Evolutionary conservation across 306 rosid species (phyloP).

Genomic region (Cercis canadensis): DNA sequence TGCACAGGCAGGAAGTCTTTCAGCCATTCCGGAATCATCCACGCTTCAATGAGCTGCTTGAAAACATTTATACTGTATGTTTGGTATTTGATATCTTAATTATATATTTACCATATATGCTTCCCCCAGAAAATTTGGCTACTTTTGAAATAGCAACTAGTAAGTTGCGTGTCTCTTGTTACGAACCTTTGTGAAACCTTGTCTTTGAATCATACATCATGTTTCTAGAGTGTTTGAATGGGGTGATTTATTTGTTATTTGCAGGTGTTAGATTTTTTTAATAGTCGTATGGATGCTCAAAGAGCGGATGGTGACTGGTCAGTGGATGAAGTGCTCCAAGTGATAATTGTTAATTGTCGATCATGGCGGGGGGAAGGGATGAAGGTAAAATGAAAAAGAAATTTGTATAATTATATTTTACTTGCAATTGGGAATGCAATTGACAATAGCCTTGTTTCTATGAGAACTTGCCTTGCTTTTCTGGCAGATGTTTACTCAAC

Average conservation of each 20-base stretch:
- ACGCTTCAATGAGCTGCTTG: conserved; percentile 91
- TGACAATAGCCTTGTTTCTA: conserved; percentile 1
- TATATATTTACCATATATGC: background rate
- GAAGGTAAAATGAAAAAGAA: conserved; percentile 66
- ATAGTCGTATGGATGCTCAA: conserved; percentile 95
- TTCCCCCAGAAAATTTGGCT: conserved; percentile 17
- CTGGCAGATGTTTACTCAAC: conserved; percentile 89
- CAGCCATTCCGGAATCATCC: conserved; percentile 96
- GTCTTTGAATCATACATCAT: conserved; percentile 7
- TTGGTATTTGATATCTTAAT: conserved; percentile 1
- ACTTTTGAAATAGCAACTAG: conserved; percentile 26
- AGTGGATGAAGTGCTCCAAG: conserved; percentile 87
- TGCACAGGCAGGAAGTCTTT: conserved; percentile 99
- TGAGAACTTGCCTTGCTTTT: conserved; percentile 8
- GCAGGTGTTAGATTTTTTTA: conserved; percentile 96
- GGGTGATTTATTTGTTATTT: conserved; percentile 34
- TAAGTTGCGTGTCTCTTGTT: conserved; percentile 11
- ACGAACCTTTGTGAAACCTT: background rate
- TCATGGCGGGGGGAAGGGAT: conserved; percentile 99
- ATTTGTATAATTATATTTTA: conserved; percentile 15
- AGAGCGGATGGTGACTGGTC: conserved; percentile 88
- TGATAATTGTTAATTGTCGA: conserved; percentile 75
- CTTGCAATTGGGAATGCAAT: conserved; percentile 23
- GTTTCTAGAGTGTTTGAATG: conserved; percentile 22
- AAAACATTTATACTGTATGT: conserved; percentile 88